Base-by-base conservation (phyloP, 495 filamentous ascomycete genomes). In the Aspergillus taichungensis region DNA sequence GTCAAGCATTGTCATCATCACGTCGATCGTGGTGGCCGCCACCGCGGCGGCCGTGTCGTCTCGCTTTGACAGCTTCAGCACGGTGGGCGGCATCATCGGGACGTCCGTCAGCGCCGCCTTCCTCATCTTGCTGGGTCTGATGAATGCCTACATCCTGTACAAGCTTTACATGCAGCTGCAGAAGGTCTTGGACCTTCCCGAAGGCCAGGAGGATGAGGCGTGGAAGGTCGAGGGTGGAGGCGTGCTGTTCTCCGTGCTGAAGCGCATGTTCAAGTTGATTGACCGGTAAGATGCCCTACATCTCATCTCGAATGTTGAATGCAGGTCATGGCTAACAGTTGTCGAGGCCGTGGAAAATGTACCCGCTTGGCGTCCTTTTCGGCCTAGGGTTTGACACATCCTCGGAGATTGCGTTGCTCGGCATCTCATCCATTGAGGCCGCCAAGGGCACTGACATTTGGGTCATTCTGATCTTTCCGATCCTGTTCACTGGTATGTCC, bases 351-450 rank as follows among this genome's bases (percentile, higher is more conserved):
- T 98, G 92, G 92, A 98, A 98, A 64, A 98, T 96, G 91, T 73
- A 94, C 59, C 88, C 88, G 5, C 67, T 97, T 4, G 91, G 91
- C 5, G 71, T 95, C 3, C 59, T 96, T 13, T 98, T 98, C 63
- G 92, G 92, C 11, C 71, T 96, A 8, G 92, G 92, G 1, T 98
- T 98, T 61, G 92, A 98, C 63, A 96, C 92, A 0, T 94, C 87
- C 30, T 91, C 85, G 12, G 92, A 98, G 62, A 85, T 98, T 56
- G 92, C 92, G 0, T 69, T 98, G 3, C 65, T 98, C 5, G 91
- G 92, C 1, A 95, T 96, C 47, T 84, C 88, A 1, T 85, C 83
- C 14, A 79, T 98, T 4, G 80, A 95, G 59, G 89, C 82, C 1
- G 80, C 85, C 3, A 75, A 83, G 55, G 91, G 91, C 13, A 95